Conservation (phyloP, 208 protist species). For the Borovskyia barvae region DNA sequence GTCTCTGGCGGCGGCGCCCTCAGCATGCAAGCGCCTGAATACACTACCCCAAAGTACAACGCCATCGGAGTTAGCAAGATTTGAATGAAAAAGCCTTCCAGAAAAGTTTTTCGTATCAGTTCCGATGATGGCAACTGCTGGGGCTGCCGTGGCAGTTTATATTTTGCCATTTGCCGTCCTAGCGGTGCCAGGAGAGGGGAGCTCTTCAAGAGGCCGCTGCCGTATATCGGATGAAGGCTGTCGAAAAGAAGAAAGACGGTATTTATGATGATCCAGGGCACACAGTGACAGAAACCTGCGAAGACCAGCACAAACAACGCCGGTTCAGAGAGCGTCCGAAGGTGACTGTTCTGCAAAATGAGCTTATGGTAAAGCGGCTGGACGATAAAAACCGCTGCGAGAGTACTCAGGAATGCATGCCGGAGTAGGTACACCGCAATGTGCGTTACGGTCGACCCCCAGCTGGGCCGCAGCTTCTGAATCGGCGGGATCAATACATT, state of each 20-base stretch:
- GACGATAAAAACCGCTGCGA: conserved; percentile 26
- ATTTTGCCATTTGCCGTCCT: conserved; percentile 25
- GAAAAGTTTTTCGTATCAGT: conserved; percentile 21
- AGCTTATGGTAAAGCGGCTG: conserved; percentile 31
- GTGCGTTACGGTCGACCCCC: conserved; percentile 8
- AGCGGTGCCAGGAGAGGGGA: conserved; percentile 19
- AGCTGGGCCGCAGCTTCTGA: conserved; percentile 24
- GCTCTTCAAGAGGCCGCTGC: conserved; percentile 15
- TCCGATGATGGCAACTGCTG: conserved; percentile 25
- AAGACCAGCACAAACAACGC: conserved; percentile 32
- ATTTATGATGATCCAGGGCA: conserved; percentile 41
- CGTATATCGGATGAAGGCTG: conserved; percentile 26
- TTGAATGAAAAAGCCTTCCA: conserved; percentile 27
- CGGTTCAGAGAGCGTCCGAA: conserved; percentile 9
- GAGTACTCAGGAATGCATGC: conserved; percentile 18
- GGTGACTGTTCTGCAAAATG: conserved; percentile 12
- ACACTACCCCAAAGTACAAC: conserved; percentile 12
- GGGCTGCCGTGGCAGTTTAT: conserved; percentile 30
- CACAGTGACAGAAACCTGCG: conserved; percentile 30
- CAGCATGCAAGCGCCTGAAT: conserved; percentile 12
- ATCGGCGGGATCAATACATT: conserved; percentile 22
- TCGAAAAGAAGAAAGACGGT: conserved; percentile 40
- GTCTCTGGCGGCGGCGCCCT: conserved; percentile 19
- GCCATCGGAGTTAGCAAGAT: conserved; percentile 20
- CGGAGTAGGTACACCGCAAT: conserved; percentile 27